phyloP scores from a whole-genome alignment of 768 basidiomycete genomes.

The Leccinum incarnatum region DNA sequence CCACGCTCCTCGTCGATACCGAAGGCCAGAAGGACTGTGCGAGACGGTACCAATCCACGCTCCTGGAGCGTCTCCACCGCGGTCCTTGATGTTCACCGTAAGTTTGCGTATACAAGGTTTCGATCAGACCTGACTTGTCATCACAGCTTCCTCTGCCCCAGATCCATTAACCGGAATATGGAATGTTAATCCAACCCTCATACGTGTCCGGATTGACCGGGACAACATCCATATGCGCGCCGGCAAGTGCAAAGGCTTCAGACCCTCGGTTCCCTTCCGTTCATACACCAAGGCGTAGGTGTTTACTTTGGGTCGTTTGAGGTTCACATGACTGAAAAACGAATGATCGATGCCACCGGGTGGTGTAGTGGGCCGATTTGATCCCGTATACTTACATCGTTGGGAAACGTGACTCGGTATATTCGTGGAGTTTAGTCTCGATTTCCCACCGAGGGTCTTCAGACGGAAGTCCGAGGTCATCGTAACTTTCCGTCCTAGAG shows the following conservation, averaged over 20 bases:
- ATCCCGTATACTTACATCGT: constrained; percentile 42
- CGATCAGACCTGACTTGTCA: constrained; percentile 25
- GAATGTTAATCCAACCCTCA: constrained; percentile 37
- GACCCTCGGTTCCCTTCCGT: constrained; percentile 51
- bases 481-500: constrained; percentile 45
- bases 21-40: constrained; percentile 32
- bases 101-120: constrained; percentile 26
- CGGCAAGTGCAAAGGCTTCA: constrained; percentile 56
- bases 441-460: constrained; percentile 44
- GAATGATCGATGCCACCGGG: neutral
- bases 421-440: constrained; percentile 23
- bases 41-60: constrained; percentile 28
- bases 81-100: constrained; percentile 14
- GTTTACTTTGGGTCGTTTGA: constrained; percentile 54
- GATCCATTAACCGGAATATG: neutral
- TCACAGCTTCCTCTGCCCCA: neutral
- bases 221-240: constrained; percentile 47
- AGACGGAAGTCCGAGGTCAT: constrained; percentile 46
- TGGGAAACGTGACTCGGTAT: constrained; percentile 49
- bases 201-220: constrained; percentile 40
- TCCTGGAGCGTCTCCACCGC: constrained; percentile 27
- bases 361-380: neutral
- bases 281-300: constrained; percentile 58
- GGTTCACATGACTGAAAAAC: constrained; percentile 40
- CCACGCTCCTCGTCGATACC: constrained; percentile 46